Evolutionary conservation across 2,329 filamentous ascomycete genomes (phyloP).

Genomic region (Sporothrix schenckii): DNA sequence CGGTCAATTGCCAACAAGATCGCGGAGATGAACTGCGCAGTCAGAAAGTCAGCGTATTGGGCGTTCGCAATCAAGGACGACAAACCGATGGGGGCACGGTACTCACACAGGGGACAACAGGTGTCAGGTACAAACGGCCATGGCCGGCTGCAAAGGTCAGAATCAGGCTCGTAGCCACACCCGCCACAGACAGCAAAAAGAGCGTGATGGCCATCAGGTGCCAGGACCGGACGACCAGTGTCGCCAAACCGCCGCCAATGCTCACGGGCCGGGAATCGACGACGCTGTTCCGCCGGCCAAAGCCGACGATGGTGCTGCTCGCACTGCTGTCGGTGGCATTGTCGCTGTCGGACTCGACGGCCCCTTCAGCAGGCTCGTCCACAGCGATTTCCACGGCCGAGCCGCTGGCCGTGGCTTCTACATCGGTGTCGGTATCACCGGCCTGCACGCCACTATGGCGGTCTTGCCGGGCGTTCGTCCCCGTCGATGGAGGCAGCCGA

Average conservation of each 20-base stretch:
- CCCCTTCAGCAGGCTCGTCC: conserved; percentile 11
- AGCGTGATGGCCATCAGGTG: conserved; percentile 44
- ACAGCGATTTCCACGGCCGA: conserved; percentile 5
- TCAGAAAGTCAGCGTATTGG: neutral
- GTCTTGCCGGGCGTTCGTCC: neutral
- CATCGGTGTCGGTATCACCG: conserved; percentile 18
- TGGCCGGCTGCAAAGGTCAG: conserved; percentile 32
- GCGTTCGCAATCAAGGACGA: no score
- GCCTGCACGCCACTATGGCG: neutral
- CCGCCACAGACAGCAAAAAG: conserved; percentile 45
- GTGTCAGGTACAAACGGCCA: conserved; percentile 42
- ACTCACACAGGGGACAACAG: conserved; percentile 47
- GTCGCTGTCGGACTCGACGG: conserved; percentile 23
- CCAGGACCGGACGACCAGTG: conserved; percentile 31
- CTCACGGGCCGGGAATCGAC: conserved; percentile 21
- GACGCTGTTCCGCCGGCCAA: conserved; percentile 27
- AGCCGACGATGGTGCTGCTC: conserved; percentile 30
- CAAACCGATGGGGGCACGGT: neutral
- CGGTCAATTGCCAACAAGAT: conserved; percentile 41
- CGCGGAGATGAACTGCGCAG: conserved; percentile 29
- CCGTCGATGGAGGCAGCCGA: neutral
- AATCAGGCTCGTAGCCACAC: conserved; percentile 39
- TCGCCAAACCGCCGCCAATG: conserved; percentile 19
- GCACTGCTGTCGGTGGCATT: conserved; percentile 27
- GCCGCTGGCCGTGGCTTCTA: conserved; percentile 8